Base-by-base conservation (phyloP, 495 filamentous ascomycete species). In the Rhypophila decipiens region DNA sequence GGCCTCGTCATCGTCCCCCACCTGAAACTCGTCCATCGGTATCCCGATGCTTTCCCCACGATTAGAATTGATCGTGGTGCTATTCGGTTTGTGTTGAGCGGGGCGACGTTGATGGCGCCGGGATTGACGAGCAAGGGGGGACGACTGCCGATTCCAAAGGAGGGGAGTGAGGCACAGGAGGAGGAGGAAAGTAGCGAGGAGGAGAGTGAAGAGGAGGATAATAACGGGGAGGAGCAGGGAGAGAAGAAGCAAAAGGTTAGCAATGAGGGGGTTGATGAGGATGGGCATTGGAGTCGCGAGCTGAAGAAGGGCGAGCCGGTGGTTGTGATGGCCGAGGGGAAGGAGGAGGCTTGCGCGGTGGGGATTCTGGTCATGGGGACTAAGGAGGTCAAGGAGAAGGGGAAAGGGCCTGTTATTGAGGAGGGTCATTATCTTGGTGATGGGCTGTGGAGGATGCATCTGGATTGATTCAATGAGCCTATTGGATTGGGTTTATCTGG, bases 61-160 rank as follows among this genome's bases (percentile, higher is more conserved):
- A 63, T 88, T 36, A 78, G 83, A 44, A 90, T 95, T 59, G 91
- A 97, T 66, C 83, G 93, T 41, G 93, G 93, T 43, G 93, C 94
- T 0, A 96, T 97, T 65, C 88, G 94, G 48, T 98, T 98, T 69
- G 91, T 98, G 23, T 77, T 98, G 1, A 83, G 80, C 2, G 93
- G 93, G 19, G 93, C 93, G 0, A 85, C 90, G 44, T 81, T 98
- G 36, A 98, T 98, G 93, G 90, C 86, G 11, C 93, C 93, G 0
- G 93, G 93, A 0, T 61, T 97, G 49, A 98, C 93, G 7, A 85
- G 79, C 8, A 61, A 82, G 0, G 93, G 94, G 1, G 93, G 93
- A 0, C 57, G 81, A 24, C 64, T 98, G 54, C 93, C 22, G 74
- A 69, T 42, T 60, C 70, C 23, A 73, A 79, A 49, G 23, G 51